Evolutionary conservation across 2,329 filamentous ascomycete species (phyloP), one percentile per base, ranked within the genome.

Genomic region (Penicillium oxalicum): DNA sequence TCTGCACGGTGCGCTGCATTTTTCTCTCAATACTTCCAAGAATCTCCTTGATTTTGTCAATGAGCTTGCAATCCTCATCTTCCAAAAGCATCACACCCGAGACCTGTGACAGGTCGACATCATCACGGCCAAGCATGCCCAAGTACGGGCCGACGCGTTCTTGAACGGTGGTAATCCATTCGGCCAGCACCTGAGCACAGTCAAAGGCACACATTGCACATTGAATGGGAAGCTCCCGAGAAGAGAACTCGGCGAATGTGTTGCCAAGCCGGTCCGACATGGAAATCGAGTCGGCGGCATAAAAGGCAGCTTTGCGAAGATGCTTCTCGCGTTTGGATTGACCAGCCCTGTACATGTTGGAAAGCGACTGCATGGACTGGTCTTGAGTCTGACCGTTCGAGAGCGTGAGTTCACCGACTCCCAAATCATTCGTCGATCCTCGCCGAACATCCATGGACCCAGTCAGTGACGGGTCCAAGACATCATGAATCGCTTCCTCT

Each of bases 131-230:
- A 1, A 97, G 78, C 5, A 96, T 82, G 4, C 91, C 91, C 5
- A 97, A 70, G 61, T 93, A 95, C 4, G 83, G 83, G 0, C 91
- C 91, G n/a, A 96, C 87, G 7, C 93, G 86, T 62, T 96, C 91
- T 67, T 98, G 93, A 3, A 97, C 81, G 1, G 90, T 93, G 4
- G 88, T 87, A 36, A 93, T 81, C 91, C 91, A 98, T 69, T 97
- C 91, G 0, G 89, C 89, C 29, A 98, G 79, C 1, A 97, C 89
- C 63, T 96, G 91, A 2, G 88, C 87, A 63, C 91, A 97, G 63
- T 97, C 91, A 61, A 95, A 94, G 4, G 87, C 84, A 68, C 91
- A 96, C 76, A 97, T 84, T 1, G 90, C 88, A 11, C 88, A 90
- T 65, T 95, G 91, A 35, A 95, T 80, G 0, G 93, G 90, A 9